These are phyloP conservation scores for Waltiozyma sp. DNA, from an alignment of 1,139 yeast genomes.

Conservation along the genomic window DNA sequence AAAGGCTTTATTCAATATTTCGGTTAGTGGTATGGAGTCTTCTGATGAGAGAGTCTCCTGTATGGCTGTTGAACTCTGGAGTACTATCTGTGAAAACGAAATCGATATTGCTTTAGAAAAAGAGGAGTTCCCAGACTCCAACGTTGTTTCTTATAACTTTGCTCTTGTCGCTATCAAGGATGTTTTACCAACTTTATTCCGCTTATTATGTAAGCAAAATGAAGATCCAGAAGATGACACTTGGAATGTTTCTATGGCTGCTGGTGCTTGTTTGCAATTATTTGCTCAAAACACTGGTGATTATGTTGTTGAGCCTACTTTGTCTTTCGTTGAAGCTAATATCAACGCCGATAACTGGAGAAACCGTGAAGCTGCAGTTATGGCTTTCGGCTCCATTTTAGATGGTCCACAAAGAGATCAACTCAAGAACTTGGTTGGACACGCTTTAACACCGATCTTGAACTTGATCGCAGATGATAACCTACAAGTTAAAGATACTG, in stretches of 20 bases:
- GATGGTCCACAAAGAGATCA: slow-evolving; percentile 86
- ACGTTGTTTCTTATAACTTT: slow-evolving; percentile 46
- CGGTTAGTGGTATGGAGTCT: slow-evolving; percentile 88
- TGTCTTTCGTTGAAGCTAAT: slow-evolving; percentile 72
- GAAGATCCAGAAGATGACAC: slow-evolving; percentile 88
- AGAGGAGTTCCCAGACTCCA: slow-evolving; percentile 44
- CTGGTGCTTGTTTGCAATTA: slow-evolving; percentile 91
- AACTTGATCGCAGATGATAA: slow-evolving; percentile 59
- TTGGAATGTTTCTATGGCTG: slow-evolving; percentile 98
- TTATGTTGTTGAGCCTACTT: slow-evolving; percentile 74
- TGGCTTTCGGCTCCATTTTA: slow-evolving; percentile 95
- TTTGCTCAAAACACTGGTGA: slow-evolving; percentile 87
- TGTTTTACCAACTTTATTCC: slow-evolving; percentile 77
- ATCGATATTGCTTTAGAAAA: slow-evolving; percentile 63
- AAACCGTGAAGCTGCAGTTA: slow-evolving; percentile 90
- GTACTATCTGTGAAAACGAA: slow-evolving; percentile 95
- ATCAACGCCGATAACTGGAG: slow-evolving; percentile 63
- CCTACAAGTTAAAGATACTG: slow-evolving; percentile 89
- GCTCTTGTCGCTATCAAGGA: slow-evolving; percentile 76
- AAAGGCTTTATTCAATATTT: slow-evolving; percentile 83
- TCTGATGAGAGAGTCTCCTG: slow-evolving; percentile 80
- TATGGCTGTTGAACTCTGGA: slow-evolving; percentile 99
- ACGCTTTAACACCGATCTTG: slow-evolving; percentile 75
- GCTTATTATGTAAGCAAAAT: slow-evolving; percentile 75
- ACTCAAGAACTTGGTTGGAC: slow-evolving; percentile 55